Evolutionary conservation across 352 stramenopile species (phyloP), one percentile per base, ranked within the genome.

Genomic region (Phytopythium oedochilum): DNA sequence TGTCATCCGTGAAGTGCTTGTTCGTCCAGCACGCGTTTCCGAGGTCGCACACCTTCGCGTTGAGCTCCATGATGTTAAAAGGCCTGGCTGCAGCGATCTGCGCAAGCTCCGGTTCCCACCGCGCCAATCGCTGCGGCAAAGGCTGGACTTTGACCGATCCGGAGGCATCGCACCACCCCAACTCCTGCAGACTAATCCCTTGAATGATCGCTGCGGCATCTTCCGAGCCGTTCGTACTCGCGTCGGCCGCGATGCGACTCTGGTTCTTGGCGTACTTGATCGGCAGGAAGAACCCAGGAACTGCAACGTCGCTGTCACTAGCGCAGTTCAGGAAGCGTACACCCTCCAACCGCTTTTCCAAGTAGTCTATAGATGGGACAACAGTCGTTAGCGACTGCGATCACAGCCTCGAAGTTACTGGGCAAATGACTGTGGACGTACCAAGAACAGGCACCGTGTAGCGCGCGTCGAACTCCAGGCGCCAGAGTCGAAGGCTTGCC

Each of bases 1-100:
- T 99, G 66, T 99, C 97, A 65, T 99, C 95, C 42, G 96, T 99
- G 68, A 99, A 99, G 74, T 99, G 97, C 59, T 98, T 97, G 60
- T 98, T 77, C 18, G 91, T 99, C 96, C 97, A 99, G 71, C 98
- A 99, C 1, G 97, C 97, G 69, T 99, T 99, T 55, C 98, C 98
- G n/a, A 99, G 71, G 78, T 99, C 97, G 29, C 98, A 98, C 44
- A 99, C 78, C 59, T 96, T 95, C 11, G 72, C 69, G 35, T 84
- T 68, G 32, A 94, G 71, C 25, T 75, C 69, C 53, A 88, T 70
- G 48, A 86, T 57, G 10, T 89, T 69, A 53, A 92, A 89, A 31
- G 68, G 64, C 52, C 70, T 64, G 7, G 70, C 73, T 9, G 48
- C 36, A 2, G 59, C 49, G 15, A 89, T 59, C 20, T 73, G 66